Base-by-base conservation (phyloP, 306 rosid genomes). In the Acacia confusa region DNA sequence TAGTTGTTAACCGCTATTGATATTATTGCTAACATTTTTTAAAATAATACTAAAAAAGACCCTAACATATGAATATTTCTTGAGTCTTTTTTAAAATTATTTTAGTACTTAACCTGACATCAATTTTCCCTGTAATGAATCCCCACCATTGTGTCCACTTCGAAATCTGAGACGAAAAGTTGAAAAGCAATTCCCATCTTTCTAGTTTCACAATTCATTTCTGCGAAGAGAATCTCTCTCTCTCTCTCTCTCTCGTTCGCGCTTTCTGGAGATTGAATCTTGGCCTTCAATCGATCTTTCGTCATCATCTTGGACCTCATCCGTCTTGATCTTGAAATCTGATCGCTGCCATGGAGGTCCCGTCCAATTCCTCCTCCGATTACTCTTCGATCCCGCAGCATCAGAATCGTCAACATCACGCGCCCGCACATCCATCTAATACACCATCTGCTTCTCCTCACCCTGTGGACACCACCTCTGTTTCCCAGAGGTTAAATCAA, bases 381-480 rank as follows among this genome's bases (percentile, higher is more conserved):
- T 85, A 91, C 83, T 87, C 94, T 70, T 81, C 95, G 74, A 83
- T 17, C 55, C 70, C 84, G 75, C 88, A 87, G 80, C 93, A 76
- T 65, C 84, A 76, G 60, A 82, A 72, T 70, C 89, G 22, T 55
- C 85, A 82, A 50, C 88, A 41, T 67, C 89, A 70, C 38, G 7
- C 84, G 6, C 19, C 91, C 30, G 81, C 82, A 28, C 64, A 79
- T 25, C 19, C 91, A 11, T 76, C 86, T 43, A 90, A 89, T 84
- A 87, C 86, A 48, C 88, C 90, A 0, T 84, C 78, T 14, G 75
- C 87, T 52, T 80, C 95, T 83, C 82, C 93, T 68, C 70, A 34
- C n/a, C 79, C 90, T 20, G 87, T 93, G 55, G 98, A 95, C 75
- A 79, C 93, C 57, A 58, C 92, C 82, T 82, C 99, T 19, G 98